Evolutionary conservation across 805 yeast genomes (phyloP).

Genomic region (Saccharomycopsis synnaedendra): DNA sequence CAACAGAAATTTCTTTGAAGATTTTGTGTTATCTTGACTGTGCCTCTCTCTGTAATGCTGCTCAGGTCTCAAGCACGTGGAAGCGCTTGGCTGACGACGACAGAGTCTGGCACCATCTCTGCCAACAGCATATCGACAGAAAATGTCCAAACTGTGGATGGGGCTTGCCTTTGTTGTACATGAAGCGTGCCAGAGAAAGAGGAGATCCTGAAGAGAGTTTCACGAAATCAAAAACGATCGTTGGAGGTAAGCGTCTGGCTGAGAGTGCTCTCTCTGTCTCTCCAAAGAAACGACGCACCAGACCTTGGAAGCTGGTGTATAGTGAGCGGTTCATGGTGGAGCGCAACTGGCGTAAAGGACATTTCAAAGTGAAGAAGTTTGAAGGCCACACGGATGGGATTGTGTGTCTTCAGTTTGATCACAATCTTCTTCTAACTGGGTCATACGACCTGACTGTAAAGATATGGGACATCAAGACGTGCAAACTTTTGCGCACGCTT

Average conservation of each 20-base stretch:
- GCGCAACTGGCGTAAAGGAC: constrained; percentile 88
- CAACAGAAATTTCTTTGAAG: constrained; percentile 75
- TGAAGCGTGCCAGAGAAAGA: constrained; percentile 54
- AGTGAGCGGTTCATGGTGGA: constrained; percentile 86
- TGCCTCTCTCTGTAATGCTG: constrained; percentile 85
- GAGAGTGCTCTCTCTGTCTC: not conserved
- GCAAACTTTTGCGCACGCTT: constrained; percentile 50
- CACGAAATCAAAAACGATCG: not conserved
- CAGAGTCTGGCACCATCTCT: constrained; percentile 95
- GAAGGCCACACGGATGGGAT: constrained; percentile 82
- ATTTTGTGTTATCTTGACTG: constrained; percentile 86
- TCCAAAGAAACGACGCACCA: constrained; percentile 28
- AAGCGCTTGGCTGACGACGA: constrained; percentile 88
- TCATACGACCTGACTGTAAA: constrained; percentile 84
- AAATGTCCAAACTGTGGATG: constrained; percentile 98
- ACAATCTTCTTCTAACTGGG: constrained; percentile 76
- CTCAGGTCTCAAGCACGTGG: constrained; percentile 87
- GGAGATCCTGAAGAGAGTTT: constrained; percentile 16
- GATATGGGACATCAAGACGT: constrained; percentile 74
- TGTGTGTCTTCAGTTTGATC: constrained; percentile 77
- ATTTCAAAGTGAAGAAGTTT: constrained; percentile 50
- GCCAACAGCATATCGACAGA: constrained; percentile 95
- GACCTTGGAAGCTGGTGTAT: constrained; percentile 96
- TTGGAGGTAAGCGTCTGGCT: not conserved
- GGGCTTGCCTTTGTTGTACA: constrained; percentile 93